Percentiles rank a stretch among this genome's conserved stretches.
Conservation (phyloP, 352 stramenopile species). For the Globisporangium sylvaticum region DNA sequence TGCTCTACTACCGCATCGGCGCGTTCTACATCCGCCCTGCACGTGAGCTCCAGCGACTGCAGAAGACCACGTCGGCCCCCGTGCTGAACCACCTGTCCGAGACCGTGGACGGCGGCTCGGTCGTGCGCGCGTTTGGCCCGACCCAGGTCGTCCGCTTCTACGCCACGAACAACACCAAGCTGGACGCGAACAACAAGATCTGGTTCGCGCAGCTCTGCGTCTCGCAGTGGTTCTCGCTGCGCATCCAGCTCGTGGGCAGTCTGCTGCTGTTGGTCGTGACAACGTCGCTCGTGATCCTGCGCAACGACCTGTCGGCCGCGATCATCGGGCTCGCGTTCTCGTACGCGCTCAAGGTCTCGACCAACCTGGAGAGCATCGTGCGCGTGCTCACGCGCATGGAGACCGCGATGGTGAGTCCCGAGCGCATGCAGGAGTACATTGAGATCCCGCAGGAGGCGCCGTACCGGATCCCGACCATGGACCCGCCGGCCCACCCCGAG, state of each 20-base stretch:
- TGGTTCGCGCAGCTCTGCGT: slow-evolving; percentile 37
- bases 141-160: slow-evolving; percentile 37
- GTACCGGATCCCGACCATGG: slow-evolving; percentile 11
- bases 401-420: slow-evolving; percentile 77
- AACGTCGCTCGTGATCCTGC: slow-evolving; percentile 33
- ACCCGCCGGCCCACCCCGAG: slow-evolving; percentile 31
- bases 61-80: slow-evolving; percentile 35
- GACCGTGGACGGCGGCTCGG: slow-evolving; percentile 13
- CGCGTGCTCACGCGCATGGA: slow-evolving; percentile 21
- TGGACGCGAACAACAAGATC: slow-evolving; percentile 37
- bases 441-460: slow-evolving; percentile 27
- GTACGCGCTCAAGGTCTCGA: slow-evolving; percentile 71
- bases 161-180: slow-evolving; percentile 24
- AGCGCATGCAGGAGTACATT: slow-evolving; percentile 77
- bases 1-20: slow-evolving; percentile 70
- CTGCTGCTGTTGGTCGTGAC: slow-evolving; percentile 74
- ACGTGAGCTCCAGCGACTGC: slow-evolving; percentile 45
- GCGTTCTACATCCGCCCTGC: slow-evolving; percentile 44
- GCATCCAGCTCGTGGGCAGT: slow-evolving; percentile 78
- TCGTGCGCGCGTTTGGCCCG: too few species aligned
- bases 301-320: slow-evolving; percentile 37
- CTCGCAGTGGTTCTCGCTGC: slow-evolving; percentile 44
- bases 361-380: slow-evolving; percentile 42
- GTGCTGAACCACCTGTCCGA: too few species aligned
- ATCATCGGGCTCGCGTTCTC: slow-evolving; percentile 76